phyloP scores from a whole-genome alignment of 495 filamentous ascomycete species.

The Tricharina praecox region DNA sequence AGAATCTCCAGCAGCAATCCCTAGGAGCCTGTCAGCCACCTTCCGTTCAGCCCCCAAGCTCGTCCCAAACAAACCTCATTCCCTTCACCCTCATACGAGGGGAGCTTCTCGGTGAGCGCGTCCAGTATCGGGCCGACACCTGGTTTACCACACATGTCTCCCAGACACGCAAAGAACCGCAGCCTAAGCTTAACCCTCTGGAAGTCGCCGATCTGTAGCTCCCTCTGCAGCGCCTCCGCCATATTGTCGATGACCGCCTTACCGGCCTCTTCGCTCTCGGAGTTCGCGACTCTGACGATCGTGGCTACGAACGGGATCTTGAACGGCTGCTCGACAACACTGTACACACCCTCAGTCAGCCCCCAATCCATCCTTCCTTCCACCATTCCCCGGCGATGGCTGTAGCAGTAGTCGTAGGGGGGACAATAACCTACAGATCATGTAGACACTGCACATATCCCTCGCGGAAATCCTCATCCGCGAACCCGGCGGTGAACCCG shows the following conservation, averaged over 20 bases:
- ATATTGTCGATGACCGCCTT: slow-evolving; percentile 53
- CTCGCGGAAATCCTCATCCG: slow-evolving; percentile 54
- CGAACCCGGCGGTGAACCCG: slow-evolving; percentile 53
- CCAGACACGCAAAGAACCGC: slow-evolving; percentile 70
- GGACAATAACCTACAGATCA: slow-evolving; percentile 42
- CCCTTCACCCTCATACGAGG: slow-evolving; percentile 2
- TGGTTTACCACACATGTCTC: slow-evolving; percentile 60
- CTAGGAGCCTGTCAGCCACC: slow-evolving; percentile 16
- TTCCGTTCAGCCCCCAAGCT: not conserved
- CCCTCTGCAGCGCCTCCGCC: slow-evolving; percentile 42
- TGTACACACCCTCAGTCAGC: slow-evolving; percentile 11
- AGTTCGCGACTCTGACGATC: slow-evolving; percentile 58
- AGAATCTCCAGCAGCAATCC: slow-evolving; percentile 68
- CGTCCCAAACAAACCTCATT: slow-evolving; percentile 12
- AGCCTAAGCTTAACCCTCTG: slow-evolving; percentile 77
- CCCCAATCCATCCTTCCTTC: too few species aligned
- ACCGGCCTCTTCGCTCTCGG: slow-evolving; percentile 34
- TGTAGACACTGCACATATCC: slow-evolving; percentile 54
- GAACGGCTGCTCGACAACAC: slow-evolving; percentile 73
- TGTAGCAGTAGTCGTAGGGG: not conserved
- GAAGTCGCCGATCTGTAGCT: slow-evolving; percentile 59
- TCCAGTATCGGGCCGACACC: slow-evolving; percentile 74
- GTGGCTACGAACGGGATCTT: slow-evolving; percentile 87
- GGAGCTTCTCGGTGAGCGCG: slow-evolving; percentile 45
- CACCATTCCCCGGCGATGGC: too few species aligned